Base-by-base conservation (phyloP, 129 eudicot genomes). In the Tagetes erecta region DNA sequence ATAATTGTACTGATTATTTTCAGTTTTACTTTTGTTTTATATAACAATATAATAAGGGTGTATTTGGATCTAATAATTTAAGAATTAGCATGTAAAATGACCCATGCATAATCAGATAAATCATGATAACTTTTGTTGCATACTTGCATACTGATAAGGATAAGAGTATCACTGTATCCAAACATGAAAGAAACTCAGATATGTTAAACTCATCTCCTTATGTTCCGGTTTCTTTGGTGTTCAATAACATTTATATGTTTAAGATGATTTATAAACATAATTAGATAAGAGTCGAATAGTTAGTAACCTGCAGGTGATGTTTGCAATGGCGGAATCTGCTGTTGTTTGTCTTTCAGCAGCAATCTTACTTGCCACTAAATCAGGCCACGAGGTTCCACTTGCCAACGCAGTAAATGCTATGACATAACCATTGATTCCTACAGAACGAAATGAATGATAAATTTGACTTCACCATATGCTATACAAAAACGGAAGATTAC, bases 261-360 rank as follows among this genome's bases (percentile, higher is more conserved):
- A 1, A 37, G 10, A 31, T 1, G 55, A 38, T 3, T 3, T 9
- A 35, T 20, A 12, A 62, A 12, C 27, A 12, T 36, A 62, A 30
- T 39, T 33, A 37, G 20, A 51, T 8, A n/a, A 6, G 31, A 56
- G 0, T 57, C 11, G 31, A 56, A 35, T 38, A 12, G 5, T 34
- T 12, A 62, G 3, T 37, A 59, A 92, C 98, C 98, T 93, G 97
- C 97, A 93, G 79, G 95, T 93, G 79, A 90, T 93, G 82, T 93
- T 93, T 67, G 98, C 98, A 76, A 93, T 90, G 70, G 98, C 98
- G 5, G 98, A 93, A 72, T 93, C 98, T 6, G 98, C 98, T 39
- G 96, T 93, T 70, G 80, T 81, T 82, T 93, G 98, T 69, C 97
- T 80, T 82, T 88, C 97, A 51, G 97, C 98, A 13, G 97, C 98